A percentile compares a stretch with the other conserved stretches of the same genome.
phyloP scores from a whole-genome alignment of 306 rosid genomes.

The Spatholobus suberectus region DNA sequence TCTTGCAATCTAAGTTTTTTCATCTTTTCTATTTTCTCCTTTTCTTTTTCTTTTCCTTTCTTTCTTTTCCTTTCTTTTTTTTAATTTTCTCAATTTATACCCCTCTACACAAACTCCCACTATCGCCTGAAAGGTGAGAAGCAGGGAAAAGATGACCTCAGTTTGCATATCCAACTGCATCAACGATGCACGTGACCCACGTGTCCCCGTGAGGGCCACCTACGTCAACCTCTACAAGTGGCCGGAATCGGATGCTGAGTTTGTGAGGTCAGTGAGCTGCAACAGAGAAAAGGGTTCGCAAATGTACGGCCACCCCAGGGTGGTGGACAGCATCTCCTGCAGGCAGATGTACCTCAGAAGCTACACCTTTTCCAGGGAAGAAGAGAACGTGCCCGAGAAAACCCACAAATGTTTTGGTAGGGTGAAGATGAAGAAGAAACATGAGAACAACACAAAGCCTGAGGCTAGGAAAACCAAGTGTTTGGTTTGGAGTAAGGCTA shows the following conservation, averaged over 20 bases:
- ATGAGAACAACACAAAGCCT: background rate
- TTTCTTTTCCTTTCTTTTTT: background rate
- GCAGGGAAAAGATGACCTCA: conserved; percentile 53
- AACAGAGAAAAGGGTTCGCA: conserved; percentile 43
- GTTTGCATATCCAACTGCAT: conserved; percentile 82
- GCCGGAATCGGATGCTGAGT: conserved; percentile 91
- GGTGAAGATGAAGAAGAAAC: conserved; percentile 45
- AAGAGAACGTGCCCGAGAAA: conserved; percentile 59
- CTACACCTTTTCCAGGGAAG: conserved; percentile 80
- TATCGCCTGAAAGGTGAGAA: background rate
- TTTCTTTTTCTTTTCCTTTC: background rate
- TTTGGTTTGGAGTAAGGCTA: conserved; percentile 72
- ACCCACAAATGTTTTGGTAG: conserved; percentile 64
- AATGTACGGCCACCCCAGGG: conserved; percentile 53
- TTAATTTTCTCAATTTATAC: background rate
- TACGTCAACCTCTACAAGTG: conserved; percentile 88
- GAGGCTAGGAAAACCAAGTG: conserved; percentile 47
- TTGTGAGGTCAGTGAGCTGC: conserved; percentile 67
- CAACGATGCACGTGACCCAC: conserved; percentile 69
- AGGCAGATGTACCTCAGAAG: conserved; percentile 85
- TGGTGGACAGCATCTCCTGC: conserved; percentile 83
- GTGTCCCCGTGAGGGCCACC: conserved; percentile 75
- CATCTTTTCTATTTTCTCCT: too few relatives aligned
- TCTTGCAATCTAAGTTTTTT: conserved; percentile 70
- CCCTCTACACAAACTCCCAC: conserved; percentile 2